Evolutionary conservation across 257 asterid species (phyloP).

Genomic region (Salvia miltiorrhiza): DNA sequence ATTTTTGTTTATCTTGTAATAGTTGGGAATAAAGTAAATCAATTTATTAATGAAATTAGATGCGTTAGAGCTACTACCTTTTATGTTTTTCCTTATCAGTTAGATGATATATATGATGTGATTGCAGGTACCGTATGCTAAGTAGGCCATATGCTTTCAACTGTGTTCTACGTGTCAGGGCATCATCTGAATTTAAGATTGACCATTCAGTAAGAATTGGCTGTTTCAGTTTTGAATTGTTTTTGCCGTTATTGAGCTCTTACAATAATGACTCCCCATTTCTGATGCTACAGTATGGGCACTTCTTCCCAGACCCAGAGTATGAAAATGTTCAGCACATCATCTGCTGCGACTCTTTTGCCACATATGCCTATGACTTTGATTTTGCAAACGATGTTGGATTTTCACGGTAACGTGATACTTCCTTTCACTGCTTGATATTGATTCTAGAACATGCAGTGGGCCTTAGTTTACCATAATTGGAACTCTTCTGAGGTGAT

Average conservation of each 20-base stretch:
- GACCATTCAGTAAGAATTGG: slow-evolving; percentile 70
- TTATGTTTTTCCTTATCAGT: neutral
- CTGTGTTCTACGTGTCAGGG: slow-evolving; percentile 86
- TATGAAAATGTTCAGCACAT: slow-evolving; percentile 96
- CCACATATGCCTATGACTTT: slow-evolving; percentile 95
- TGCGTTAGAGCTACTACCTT: neutral
- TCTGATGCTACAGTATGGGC: slow-evolving; percentile 80
- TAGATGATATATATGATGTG: slow-evolving; percentile 34
- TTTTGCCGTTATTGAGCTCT: slow-evolving; percentile 9
- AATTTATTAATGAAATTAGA: neutral
- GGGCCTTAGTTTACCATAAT: neutral
- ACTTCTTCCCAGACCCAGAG: slow-evolving; percentile 97
- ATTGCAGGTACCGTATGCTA: slow-evolving; percentile 94
- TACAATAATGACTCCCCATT: slow-evolving; percentile 26
- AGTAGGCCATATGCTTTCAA: slow-evolving; percentile 94
- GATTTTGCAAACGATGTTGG: slow-evolving; percentile 73
- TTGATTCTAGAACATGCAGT: slow-evolving; percentile 3
- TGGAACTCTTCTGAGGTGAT: slow-evolving; percentile 12
- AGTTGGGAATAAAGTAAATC: slow-evolving; percentile 11
- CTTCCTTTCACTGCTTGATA: slow-evolving; percentile 16
- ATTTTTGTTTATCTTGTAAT: slow-evolving; percentile 2
- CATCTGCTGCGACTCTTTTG: slow-evolving; percentile 93
- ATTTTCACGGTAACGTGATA: slow-evolving; percentile 66
- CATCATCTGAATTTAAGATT: slow-evolving; percentile 87
- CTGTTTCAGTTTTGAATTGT: slow-evolving; percentile 2